phyloP scores from a whole-genome alignment of 352 stramenopile species.

The Phytophthora cactorum region DNA sequence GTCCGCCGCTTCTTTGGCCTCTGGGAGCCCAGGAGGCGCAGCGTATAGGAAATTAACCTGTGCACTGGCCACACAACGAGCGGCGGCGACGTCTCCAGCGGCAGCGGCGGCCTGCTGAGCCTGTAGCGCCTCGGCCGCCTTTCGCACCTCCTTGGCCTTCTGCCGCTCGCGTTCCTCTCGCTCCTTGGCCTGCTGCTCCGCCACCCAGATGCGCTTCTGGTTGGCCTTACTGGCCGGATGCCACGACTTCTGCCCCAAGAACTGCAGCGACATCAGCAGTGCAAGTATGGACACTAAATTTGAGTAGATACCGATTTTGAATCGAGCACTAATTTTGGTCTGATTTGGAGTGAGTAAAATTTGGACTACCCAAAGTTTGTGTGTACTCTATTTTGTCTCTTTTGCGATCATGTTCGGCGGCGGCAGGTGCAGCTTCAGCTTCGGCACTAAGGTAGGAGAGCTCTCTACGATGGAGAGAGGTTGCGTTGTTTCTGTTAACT shows the following conservation, averaged over 20 bases:
- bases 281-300: background rate
- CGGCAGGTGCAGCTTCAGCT: slow-evolving; percentile 47
- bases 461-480: background rate
- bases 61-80: slow-evolving; percentile 47
- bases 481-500: background rate
- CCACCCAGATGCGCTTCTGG: slow-evolving; percentile 87
- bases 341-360: no score
- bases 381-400: no score
- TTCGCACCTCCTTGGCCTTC: slow-evolving; percentile 72
- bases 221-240: slow-evolving; percentile 83
- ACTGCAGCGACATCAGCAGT: slow-evolving; percentile 71
- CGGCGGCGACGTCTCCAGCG: slow-evolving; percentile 56
- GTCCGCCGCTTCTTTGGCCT: slow-evolving; percentile 37
- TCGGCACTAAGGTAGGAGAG: slow-evolving; percentile 42
- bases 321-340: no score
- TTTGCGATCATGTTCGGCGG: slow-evolving; percentile 34
- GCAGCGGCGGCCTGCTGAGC: slow-evolving; percentile 69
- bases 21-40: slow-evolving; percentile 65
- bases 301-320: no score
- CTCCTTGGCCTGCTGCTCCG: slow-evolving; percentile 72
- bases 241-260: slow-evolving; percentile 83
- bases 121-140: slow-evolving; percentile 53
- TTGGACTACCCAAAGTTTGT: no score
- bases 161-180: slow-evolving; percentile 58
- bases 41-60: slow-evolving; percentile 84